Base-by-base conservation (phyloP, 192 early-diverging fungal species). In the Coemansia sp. region DNA sequence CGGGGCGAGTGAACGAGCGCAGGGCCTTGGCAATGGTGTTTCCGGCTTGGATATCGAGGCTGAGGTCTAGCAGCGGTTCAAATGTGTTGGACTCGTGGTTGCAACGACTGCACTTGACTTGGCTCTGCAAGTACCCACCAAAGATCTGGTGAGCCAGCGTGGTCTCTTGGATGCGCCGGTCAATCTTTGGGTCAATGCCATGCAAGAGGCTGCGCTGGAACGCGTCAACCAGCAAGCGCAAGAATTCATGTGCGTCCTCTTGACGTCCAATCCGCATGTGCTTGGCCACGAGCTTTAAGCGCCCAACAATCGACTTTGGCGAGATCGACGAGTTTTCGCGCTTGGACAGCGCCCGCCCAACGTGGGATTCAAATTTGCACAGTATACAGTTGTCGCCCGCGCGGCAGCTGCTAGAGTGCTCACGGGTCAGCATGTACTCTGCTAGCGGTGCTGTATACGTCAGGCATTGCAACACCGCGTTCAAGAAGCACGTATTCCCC, bases 201-300 rank as follows among this genome's bases (percentile, higher is more conserved):
- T 77, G 37, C 8, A 91, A 73, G 45, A 85, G 73, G 44, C 78
- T 84, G 65, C 90, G 89, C 73, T 93, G 90, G 45, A 91, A 84
- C 25, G 87, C 80, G 39, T 91, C 89, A n/a, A 93, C 63, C 21
- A 93, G 72, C 37, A 84, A 76, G 31, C 91, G 82, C 34, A 94
- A 80, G 67, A 95, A 95, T 76, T 97, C 95, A 69, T 97, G 94
- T 10, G 95, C 87, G 66, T 97, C 95, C 62, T 95, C 95, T 73
- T 97, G 95, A 21, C 90, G 77, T 11, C 93, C 93, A 4, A 91
- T 67, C 17, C 88, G 81, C 76, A 97, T 87, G 44, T 91, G 89
- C 68, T 88, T 90, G 45, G 91, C 90, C 17, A 97, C 87, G 60
- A 83, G 84, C 78, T 88, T 83, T 31, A 94, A 68, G 6, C 88